These are phyloP conservation scores for Cercophora samala DNA, from an alignment of 495 filamentous ascomycete species.

Conservation along the genomic window DNA sequence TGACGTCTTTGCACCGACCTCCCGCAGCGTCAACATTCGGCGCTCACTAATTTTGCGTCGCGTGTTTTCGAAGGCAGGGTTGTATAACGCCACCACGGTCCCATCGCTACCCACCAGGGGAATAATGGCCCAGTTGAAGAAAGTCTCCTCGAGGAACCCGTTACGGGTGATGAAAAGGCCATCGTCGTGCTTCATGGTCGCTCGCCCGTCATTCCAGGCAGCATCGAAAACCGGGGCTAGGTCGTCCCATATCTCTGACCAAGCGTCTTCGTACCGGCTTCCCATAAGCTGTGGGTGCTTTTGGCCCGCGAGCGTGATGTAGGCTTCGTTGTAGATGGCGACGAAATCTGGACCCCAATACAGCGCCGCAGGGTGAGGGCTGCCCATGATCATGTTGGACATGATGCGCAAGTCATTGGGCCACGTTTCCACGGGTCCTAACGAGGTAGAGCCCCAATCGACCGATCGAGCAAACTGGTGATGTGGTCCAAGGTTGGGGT, in stretches of 20 bases:
- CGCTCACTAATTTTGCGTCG: slow-evolving; percentile 61
- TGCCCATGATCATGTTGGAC: slow-evolving; percentile 67
- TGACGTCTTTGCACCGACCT: slow-evolving; percentile 66
- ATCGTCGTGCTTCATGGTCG: slow-evolving; percentile 74
- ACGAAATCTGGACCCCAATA: slow-evolving; percentile 66
- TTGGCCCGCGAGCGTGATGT: slow-evolving; percentile 61
- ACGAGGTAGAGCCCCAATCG: slow-evolving; percentile 61
- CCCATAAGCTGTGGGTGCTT: slow-evolving; percentile 72
- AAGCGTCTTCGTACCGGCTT: slow-evolving; percentile 57
- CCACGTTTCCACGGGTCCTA: slow-evolving; percentile 67
- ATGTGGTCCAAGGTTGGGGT: slow-evolving; percentile 56
- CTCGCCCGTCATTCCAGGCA: slow-evolving; percentile 58
- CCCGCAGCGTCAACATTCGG: slow-evolving; percentile 63
- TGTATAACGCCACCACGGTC: slow-evolving; percentile 61
- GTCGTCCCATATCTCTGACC: slow-evolving; percentile 65
- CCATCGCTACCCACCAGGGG: slow-evolving; percentile 63
- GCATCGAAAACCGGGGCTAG: slow-evolving; percentile 57
- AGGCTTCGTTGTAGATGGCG: slow-evolving; percentile 72
- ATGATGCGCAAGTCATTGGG: slow-evolving; percentile 58
- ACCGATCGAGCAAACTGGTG: slow-evolving; percentile 62
- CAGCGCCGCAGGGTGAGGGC: slow-evolving; percentile 67
- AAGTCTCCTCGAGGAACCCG: slow-evolving; percentile 63
- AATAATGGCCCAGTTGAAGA: slow-evolving; percentile 66
- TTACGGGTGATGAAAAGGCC: slow-evolving; percentile 60
- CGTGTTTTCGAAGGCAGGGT: slow-evolving; percentile 68